These are phyloP conservation scores for Blechomonas ayalai DNA, from an alignment of 208 protist species.

Conservation along the genomic window DNA sequence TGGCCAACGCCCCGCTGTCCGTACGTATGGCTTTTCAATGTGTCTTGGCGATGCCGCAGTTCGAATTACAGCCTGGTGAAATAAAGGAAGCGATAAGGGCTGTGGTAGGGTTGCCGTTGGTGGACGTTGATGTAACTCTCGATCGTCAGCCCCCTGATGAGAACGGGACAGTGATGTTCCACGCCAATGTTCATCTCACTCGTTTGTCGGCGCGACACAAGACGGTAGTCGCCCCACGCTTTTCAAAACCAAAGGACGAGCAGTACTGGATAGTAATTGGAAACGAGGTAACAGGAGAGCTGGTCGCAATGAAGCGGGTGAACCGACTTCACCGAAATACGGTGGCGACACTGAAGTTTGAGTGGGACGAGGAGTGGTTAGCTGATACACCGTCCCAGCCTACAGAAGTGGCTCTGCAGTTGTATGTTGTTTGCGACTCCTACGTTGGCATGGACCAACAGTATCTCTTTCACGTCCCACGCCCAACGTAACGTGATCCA, in stretches of 20 bases:
- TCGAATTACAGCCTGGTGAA: slow-evolving; percentile 31
- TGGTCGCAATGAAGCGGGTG: slow-evolving; percentile 91
- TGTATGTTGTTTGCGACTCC: slow-evolving; percentile 88
- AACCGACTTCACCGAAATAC: slow-evolving; percentile 47
- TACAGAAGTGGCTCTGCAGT: slow-evolving; percentile 34
- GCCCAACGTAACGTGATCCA: no score
- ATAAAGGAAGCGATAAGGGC: slow-evolving; percentile 70
- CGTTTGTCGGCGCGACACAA: slow-evolving; percentile 41
- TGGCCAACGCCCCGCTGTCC: slow-evolving; percentile 58
- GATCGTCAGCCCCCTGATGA: slow-evolving; percentile 12
- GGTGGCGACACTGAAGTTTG: slow-evolving; percentile 54
- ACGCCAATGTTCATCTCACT: slow-evolving; percentile 50
- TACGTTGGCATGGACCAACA: slow-evolving; percentile 91
- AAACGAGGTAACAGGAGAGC: slow-evolving; percentile 75
- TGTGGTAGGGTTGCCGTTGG: slow-evolving; percentile 60
- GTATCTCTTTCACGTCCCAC: slow-evolving; percentile 56
- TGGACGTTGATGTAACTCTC: slow-evolving; percentile 64
- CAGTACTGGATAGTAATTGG: slow-evolving; percentile 90
- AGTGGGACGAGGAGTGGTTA: slow-evolving; percentile 88
- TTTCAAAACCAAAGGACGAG: slow-evolving; percentile 88
- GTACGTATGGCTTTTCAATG: slow-evolving; percentile 31
- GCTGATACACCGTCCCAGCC: slow-evolving; percentile 11
- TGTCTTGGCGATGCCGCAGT: slow-evolving; percentile 39
- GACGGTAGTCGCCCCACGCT: slow-evolving; percentile 75
- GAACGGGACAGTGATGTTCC: slow-evolving; percentile 34